These are phyloP conservation scores for Trypanosoma vivax DNA, from an alignment of 208 protist genomes.

Conservation along the genomic window DNA sequence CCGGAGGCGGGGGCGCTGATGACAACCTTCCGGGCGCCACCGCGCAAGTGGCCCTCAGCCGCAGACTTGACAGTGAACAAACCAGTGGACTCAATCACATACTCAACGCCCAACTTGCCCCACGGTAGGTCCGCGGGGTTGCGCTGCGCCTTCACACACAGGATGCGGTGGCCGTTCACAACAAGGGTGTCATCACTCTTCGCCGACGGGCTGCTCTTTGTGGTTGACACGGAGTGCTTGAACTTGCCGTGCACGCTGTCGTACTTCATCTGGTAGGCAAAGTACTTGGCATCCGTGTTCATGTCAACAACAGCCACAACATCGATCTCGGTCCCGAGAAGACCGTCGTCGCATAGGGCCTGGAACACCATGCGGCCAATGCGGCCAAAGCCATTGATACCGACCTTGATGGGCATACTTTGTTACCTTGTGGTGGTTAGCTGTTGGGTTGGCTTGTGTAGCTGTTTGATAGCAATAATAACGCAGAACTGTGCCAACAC, in stretches of 20 bases:
- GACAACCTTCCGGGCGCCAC: conserved; percentile 97
- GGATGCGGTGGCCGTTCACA: conserved; percentile 74
- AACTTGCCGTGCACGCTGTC: conserved; percentile 96
- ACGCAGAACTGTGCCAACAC: not conserved
- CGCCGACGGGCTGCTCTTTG: conserved; percentile 61
- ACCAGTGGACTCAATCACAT: conserved; percentile 99
- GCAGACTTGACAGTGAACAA: conserved; percentile 94
- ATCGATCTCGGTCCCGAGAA: conserved; percentile 73
- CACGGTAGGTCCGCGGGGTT: conserved; percentile 95
- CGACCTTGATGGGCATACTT: conserved; percentile 67
- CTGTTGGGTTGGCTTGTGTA: not conserved
- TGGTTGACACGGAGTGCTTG: conserved; percentile 59
- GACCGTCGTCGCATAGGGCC: conserved; percentile 59
- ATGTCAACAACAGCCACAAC: conserved; percentile 96
- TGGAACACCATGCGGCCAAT: conserved; percentile 98
- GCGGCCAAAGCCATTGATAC: conserved; percentile 98
- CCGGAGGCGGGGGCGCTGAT: conserved; percentile 98
- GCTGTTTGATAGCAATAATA: not conserved
- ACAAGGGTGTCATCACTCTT: conserved; percentile 62
- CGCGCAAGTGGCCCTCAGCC: conserved; percentile 91
- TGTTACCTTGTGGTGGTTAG: not conserved
- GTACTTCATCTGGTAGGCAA: conserved; percentile 95
- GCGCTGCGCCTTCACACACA: conserved; percentile 69
- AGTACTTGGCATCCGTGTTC: conserved; percentile 95
- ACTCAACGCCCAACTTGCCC: conserved; percentile 89